Percentiles rank a stretch among this genome's conserved stretches.
Evolutionary conservation across 352 stramenopile species (phyloP).

Genomic region (Globisporangium irregulare): DNA sequence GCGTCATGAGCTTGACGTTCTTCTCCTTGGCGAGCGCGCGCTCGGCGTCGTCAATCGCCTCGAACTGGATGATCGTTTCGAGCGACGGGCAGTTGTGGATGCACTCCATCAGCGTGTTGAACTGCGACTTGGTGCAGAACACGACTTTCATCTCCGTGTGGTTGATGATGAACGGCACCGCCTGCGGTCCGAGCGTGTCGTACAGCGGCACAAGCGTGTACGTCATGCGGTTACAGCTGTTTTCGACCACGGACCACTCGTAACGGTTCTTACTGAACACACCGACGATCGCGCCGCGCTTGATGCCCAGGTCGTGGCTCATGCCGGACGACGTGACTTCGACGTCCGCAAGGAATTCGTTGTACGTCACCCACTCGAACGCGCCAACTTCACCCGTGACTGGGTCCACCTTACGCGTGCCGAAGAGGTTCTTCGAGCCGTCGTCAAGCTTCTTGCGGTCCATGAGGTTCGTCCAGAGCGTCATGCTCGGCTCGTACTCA

Average conservation of each 20-base stretch:
- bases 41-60: slow-evolving; percentile 27
- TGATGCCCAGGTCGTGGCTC: slow-evolving; percentile 27
- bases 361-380: slow-evolving; percentile 55
- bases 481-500: slow-evolving; percentile 39
- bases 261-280: slow-evolving; percentile 57
- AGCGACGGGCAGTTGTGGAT: slow-evolving; percentile 42
- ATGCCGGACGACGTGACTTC: slow-evolving; percentile 32
- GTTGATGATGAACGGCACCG: slow-evolving; percentile 72
- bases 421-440: slow-evolving; percentile 45
- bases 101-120: slow-evolving; percentile 37
- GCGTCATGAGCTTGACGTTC: not conserved
- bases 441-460: slow-evolving; percentile 42
- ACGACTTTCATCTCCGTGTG: slow-evolving; percentile 72
- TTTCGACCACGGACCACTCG: slow-evolving; percentile 60
- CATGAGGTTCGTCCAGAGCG: slow-evolving; percentile 49
- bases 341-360: slow-evolving; percentile 41
- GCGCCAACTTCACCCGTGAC: slow-evolving; percentile 30
- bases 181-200: slow-evolving; percentile 38
- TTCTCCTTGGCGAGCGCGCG: slow-evolving; percentile 7
- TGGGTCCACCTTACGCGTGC: slow-evolving; percentile 35
- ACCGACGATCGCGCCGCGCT: slow-evolving; percentile 44
- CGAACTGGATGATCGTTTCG: slow-evolving; percentile 49
- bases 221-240: slow-evolving; percentile 56
- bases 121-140: slow-evolving; percentile 56
- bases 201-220: slow-evolving; percentile 66